Conservation (phyloP, 2,329 filamentous ascomycete species). For the Penicillium frequentans region DNA sequence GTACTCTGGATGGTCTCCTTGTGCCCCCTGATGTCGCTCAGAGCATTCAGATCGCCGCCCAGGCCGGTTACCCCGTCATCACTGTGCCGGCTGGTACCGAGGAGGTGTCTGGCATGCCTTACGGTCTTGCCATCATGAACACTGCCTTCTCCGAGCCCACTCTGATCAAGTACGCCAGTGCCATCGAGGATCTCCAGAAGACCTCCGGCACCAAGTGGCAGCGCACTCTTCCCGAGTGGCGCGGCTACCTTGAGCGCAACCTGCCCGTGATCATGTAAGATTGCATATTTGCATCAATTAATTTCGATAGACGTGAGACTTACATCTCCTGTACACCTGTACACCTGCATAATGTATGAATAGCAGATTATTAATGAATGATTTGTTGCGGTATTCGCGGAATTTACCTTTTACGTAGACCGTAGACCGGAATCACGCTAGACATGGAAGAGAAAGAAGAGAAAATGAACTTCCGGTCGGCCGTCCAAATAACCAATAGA, state of each 20-base stretch:
- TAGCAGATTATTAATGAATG: conserved; percentile 1
- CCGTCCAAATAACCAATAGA: background rate
- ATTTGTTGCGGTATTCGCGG: background rate
- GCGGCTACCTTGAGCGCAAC: conserved; percentile 48
- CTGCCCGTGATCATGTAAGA: conserved; percentile 33
- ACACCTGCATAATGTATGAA: conserved; percentile 9
- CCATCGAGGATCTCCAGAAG: conserved; percentile 60
- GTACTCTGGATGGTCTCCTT: conserved; percentile 61
- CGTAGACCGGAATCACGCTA: background rate
- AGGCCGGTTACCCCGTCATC: conserved; percentile 73
- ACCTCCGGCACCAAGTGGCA: conserved; percentile 45
- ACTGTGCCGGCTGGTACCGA: conserved; percentile 65
- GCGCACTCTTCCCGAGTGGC: conserved; percentile 55
- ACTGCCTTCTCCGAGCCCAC: conserved; percentile 62
- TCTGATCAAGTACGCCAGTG: conserved; percentile 62
- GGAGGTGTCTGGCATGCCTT: conserved; percentile 58
- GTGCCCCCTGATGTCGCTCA: conserved; percentile 69
- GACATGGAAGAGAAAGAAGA: background rate
- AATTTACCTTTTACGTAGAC: background rate
- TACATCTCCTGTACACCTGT: conserved; percentile 7
- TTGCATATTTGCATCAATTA: background rate
- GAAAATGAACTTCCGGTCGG: background rate
- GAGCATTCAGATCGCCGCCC: conserved; percentile 68
- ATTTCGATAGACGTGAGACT: background rate
- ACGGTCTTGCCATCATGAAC: conserved; percentile 60